phyloP scores from a whole-genome alignment of 108 stramenopile genomes.

The Cyclotella atomus region DNA sequence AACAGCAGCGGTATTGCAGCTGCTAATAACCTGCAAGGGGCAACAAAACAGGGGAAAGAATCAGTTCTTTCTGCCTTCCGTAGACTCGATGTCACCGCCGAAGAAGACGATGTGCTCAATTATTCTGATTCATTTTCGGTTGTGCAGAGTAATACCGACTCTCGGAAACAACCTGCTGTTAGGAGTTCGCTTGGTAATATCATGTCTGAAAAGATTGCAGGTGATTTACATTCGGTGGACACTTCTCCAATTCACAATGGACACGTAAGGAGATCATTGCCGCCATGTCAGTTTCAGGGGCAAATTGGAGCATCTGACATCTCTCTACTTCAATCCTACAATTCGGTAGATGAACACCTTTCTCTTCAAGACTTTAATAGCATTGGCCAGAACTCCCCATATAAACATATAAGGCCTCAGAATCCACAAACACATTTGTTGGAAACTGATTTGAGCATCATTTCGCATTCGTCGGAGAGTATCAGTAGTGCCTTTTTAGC shows the following conservation, averaged over 20 bases:
- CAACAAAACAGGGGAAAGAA: neutral
- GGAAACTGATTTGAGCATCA: slow-evolving; percentile 23
- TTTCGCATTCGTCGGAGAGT: slow-evolving; percentile 28
- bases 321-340: slow-evolving; percentile 4
- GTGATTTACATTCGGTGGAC: neutral
- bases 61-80: slow-evolving; percentile 7
- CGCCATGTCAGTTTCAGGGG: neutral
- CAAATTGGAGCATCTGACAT: neutral
- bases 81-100: slow-evolving; percentile 5
- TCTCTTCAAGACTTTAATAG: neutral
- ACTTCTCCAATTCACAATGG: slow-evolving; percentile 3
- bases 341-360: slow-evolving; percentile 6
- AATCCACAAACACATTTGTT: slow-evolving; percentile 27
- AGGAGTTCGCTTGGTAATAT: neutral
- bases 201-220: neutral
- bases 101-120: slow-evolving; percentile 13
- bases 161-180: neutral
- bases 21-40: neutral
- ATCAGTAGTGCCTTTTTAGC: slow-evolving; percentile 19
- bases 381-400: neutral
- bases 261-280: neutral
- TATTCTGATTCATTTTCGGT: slow-evolving; percentile 22
- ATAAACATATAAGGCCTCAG: slow-evolving; percentile 8
- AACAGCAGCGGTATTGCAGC: neutral
- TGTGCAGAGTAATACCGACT: neutral